Percentiles rank a stretch among this genome's conserved stretches.
Evolutionary conservation across 306 rosid species (phyloP).

Genomic region (Pyrus betulifolia): DNA sequence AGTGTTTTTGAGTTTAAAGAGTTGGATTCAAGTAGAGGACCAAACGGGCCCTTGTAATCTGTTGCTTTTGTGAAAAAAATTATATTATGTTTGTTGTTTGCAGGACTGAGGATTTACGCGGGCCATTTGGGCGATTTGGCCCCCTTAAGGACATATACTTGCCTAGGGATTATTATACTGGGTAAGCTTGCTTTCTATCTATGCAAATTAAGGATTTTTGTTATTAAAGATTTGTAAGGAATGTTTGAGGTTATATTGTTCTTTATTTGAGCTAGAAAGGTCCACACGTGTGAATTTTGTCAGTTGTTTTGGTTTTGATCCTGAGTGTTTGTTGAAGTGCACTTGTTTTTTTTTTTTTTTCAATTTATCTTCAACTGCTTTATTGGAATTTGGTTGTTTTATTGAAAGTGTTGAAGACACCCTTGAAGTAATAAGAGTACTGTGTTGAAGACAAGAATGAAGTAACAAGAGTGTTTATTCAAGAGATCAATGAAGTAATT

Average conservation of each 20-base stretch:
- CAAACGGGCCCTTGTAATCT: too few relatives aligned
- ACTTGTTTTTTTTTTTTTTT: conserved; percentile 2
- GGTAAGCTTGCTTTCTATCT: conserved; percentile 35
- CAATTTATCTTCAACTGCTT: conserved; percentile 29
- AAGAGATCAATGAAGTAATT: conserved; percentile 46
- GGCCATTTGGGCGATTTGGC: conserved; percentile 67
- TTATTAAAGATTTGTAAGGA: not conserved
- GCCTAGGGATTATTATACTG: conserved; percentile 79
- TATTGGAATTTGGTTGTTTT: conserved; percentile 64
- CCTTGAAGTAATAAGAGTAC: conserved; percentile 69
- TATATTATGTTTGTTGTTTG: conserved; percentile 1
- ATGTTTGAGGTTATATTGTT: not conserved
- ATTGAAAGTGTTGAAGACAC: conserved; percentile 75
- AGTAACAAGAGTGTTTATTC: conserved; percentile 49
- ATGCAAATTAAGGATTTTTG: not conserved
- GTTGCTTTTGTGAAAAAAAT: too few relatives aligned
- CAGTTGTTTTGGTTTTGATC: not conserved
- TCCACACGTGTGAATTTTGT: not conserved
- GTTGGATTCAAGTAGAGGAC: too few relatives aligned
- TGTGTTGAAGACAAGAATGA: conserved; percentile 57
- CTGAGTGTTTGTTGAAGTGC: not conserved
- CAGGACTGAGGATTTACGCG: conserved; percentile 64
- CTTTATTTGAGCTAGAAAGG: not conserved
- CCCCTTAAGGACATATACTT: conserved; percentile 73
- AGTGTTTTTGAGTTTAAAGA: too few relatives aligned